Base-by-base conservation (phyloP, 441 rosid genomes). In the Melastoma candidum region DNA sequence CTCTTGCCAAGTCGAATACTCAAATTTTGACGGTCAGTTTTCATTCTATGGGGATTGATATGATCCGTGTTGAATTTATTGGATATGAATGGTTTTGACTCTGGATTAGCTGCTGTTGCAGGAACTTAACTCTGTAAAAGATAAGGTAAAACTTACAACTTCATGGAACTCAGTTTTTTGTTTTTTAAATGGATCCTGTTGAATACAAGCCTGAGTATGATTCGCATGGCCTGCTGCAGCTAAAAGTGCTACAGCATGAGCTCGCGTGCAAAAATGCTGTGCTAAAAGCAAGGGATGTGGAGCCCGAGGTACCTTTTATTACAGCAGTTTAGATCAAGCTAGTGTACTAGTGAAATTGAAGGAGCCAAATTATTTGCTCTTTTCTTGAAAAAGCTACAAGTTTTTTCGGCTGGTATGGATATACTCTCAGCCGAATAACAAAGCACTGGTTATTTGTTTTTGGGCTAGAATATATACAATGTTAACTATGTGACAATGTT, bases 61-160 rank as follows among this genome's bases (percentile, higher is more conserved):
- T 32, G 7, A 32, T 32, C 8, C 8, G 41, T 32, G 41, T 32
- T 6, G 41, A 32, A 32, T 32, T 1, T 4, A 4, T 32, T 32
- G 41, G 41, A 4, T 32, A 4, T 32, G 5, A 4, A 17, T 17
- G 32, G 59, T 60, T 53, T 45, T 11, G 39, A 26, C 58, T 2
- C 48, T 7, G 36, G 12, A 48, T 41, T 44, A 44, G 11, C 26
- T 51, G 46, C 39, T 54, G 46, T 58, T 41, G 39, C 83, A 82
- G 93, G 93, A 84, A 71, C 63, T 82, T 68, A 80, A 82, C 63
- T 46, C 73, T 26, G 86, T 78, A 13, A 84, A 74, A 63, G 88
- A 79, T 11, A 79, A 71, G 79, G 93, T 78, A 63, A 51, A 26
- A 14, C 41, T 63, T 32, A 32, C 41, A 4, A 32, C 41, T 9